phyloP scores from a whole-genome alignment of 176 grass and related monocot genomes.

The Aegilops umbellulata region DNA sequence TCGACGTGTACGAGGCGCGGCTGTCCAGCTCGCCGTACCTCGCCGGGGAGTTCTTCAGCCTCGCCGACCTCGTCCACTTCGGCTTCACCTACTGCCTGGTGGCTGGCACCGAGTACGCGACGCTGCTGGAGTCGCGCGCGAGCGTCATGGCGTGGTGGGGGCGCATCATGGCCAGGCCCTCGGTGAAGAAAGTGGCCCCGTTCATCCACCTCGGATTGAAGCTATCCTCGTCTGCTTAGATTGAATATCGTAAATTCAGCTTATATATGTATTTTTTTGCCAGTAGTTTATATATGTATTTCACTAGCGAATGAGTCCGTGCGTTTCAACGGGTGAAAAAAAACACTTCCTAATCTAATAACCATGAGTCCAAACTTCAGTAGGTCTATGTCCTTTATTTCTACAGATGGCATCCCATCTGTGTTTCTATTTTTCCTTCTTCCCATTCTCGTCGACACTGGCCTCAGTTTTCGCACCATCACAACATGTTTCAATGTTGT shows the following conservation, averaged over 20 bases:
- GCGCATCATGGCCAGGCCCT: slow-evolving; percentile 22
- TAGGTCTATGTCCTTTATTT: no score
- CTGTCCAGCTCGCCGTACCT: slow-evolving; percentile 23
- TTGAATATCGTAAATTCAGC: neutral
- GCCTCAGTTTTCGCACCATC: no score
- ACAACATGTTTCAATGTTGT: no score
- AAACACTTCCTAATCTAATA: no score
- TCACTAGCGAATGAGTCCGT: no score
- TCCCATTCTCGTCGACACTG: no score
- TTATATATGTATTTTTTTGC: neutral
- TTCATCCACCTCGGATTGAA: neutral
- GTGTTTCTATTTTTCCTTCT: no score
- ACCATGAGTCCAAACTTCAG: no score
- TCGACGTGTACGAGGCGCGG: slow-evolving; percentile 43
- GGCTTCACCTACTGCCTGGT: slow-evolving; percentile 25
- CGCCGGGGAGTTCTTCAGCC: slow-evolving; percentile 40
- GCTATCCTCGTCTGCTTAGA: neutral
- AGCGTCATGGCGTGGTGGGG: slow-evolving; percentile 51
- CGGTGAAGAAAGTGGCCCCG: slow-evolving; percentile 22
- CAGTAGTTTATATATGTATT: no score
- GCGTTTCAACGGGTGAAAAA: no score
- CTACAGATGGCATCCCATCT: no score
- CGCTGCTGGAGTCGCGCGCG: slow-evolving; percentile 15
- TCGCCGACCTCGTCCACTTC: slow-evolving; percentile 58
- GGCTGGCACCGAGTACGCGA: slow-evolving; percentile 9